Evolutionary conservation across 176 grass and related monocot genomes (phyloP), one percentile per base, ranked within the genome.

Genomic region (Areca catechu): DNA sequence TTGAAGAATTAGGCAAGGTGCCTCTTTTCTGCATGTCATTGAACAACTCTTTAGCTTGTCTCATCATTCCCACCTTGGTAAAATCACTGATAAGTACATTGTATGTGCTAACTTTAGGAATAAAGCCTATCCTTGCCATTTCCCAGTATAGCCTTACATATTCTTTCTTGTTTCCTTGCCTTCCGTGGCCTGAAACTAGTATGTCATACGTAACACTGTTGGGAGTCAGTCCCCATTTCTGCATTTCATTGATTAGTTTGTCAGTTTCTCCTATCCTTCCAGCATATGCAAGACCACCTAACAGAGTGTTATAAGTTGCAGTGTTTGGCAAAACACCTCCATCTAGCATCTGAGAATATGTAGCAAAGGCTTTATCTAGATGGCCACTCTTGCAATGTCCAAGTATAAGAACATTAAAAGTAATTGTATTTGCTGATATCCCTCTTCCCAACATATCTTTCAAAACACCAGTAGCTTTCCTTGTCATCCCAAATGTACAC

Each of bases 71-170:
- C 5, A 58, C 68, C 64, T 67, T 81, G 60, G 86, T 60, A 74
- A 96, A 87, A 56, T 76, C 74, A 53, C 77, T 80, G 66, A 96
- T 80, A 20, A 96, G 74, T 27, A 79, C 75, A 84, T 96, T 96
- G 54, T 90, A 96, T 2, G 91, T 87, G 83, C 91, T 87, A 58
- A 82, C 63, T 82, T 96, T 96, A 16, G 91, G 91, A 77, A 82
- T n/a, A 80, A 90, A 96, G 1, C 83, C 91, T 80, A 74, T 86
- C 16, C 53, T 65, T 19, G 90, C 80, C 91, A 85, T 96, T 70
- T 96, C 86, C 66, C 86, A 90, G 70, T 96, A 96, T 61, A 90
- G 20, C 54, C 74, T 83, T 61, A 90, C 49, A 61, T 80, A 66
- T 74, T 96, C 86, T 10, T 74, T 56, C 74, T 84, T 90, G 57